Conservation (phyloP, 2,329 filamentous ascomycete genomes). For the Hymenoscyphus fraxineus region DNA sequence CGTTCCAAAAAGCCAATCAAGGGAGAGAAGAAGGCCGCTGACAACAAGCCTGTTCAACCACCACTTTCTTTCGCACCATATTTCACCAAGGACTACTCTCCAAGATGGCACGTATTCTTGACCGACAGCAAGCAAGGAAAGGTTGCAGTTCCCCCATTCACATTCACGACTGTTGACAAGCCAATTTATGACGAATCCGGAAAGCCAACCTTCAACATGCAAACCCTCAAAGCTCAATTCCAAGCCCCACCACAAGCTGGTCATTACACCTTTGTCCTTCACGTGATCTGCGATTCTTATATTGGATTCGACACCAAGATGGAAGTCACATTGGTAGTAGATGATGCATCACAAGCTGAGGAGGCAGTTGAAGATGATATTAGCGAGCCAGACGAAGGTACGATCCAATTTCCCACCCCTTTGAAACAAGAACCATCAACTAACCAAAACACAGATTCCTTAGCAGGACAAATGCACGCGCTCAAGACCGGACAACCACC, state of each 20-base stretch:
- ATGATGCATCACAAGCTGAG: conserved; percentile 81
- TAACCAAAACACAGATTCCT: conserved; percentile 58
- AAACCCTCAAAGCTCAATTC: conserved; percentile 96
- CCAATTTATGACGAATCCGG: conserved; percentile 76
- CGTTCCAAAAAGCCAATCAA: conserved; percentile 66
- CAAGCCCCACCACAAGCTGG: conserved; percentile 88
- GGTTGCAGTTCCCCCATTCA: conserved; percentile 93
- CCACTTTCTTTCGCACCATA: conserved; percentile 89
- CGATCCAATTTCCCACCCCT: conserved; percentile 36
- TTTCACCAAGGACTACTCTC: conserved; percentile 82
- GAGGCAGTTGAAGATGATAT: conserved; percentile 87
- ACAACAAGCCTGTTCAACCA: conserved; percentile 65
- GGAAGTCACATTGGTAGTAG: conserved; percentile 84
- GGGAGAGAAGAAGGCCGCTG: conserved; percentile 58
- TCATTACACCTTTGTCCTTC: conserved; percentile 91
- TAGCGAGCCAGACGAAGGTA: conserved; percentile 96
- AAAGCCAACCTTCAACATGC: conserved; percentile 88
- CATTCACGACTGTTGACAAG: conserved; percentile 90
- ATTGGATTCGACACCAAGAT: conserved; percentile 89
- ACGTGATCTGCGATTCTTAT: conserved; percentile 91
- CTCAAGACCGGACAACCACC: conserved; percentile 67
- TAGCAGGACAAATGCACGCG: conserved; percentile 86
- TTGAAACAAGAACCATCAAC: conserved; percentile 12
- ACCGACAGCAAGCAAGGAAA: conserved; percentile 92
- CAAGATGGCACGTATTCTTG: conserved; percentile 91